Percentiles rank a stretch among this genome's conserved stretches.
These are phyloP conservation scores for Nicotiana knightiana DNA, from an alignment of 257 asterid genomes.

Conservation along the genomic window DNA sequence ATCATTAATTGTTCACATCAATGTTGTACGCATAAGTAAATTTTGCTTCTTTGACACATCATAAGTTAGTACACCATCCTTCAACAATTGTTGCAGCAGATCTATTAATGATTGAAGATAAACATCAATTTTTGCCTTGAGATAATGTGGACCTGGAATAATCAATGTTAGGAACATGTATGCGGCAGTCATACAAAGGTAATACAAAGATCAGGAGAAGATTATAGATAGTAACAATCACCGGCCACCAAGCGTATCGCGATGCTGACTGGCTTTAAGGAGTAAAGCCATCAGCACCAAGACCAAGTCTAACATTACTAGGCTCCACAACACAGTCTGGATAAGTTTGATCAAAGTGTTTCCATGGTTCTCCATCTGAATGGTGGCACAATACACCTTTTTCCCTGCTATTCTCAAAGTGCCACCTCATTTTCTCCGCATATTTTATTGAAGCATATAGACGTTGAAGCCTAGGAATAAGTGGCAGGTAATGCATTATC, in stretches of 20 bases:
- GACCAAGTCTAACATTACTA: background rate
- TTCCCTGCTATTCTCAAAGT: too few relatives aligned
- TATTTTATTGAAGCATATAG: too few relatives aligned
- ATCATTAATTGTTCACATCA: constrained; percentile 7
- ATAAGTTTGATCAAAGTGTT: background rate
- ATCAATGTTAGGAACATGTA: background rate
- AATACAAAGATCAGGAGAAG: background rate
- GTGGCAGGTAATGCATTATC: too few relatives aligned
- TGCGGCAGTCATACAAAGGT: background rate
- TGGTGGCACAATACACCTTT: too few relatives aligned
- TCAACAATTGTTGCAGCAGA: background rate
- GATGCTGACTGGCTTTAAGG: background rate
- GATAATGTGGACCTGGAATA: background rate
- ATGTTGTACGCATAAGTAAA: background rate
- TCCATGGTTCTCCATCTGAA: too few relatives aligned
- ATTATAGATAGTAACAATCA: too few relatives aligned
- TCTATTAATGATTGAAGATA: background rate
- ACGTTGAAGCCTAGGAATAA: too few relatives aligned
- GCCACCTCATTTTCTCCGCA: too few relatives aligned
- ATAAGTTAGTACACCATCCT: background rate
- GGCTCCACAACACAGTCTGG: background rate
- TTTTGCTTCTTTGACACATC: background rate
- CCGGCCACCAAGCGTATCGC: background rate
- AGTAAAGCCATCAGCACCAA: background rate
- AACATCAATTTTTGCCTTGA: background rate